Evolutionary conservation across 1,284 basidiomycete genomes (phyloP).

Genomic region (Ceratorhiza oryzae-sativae): DNA sequence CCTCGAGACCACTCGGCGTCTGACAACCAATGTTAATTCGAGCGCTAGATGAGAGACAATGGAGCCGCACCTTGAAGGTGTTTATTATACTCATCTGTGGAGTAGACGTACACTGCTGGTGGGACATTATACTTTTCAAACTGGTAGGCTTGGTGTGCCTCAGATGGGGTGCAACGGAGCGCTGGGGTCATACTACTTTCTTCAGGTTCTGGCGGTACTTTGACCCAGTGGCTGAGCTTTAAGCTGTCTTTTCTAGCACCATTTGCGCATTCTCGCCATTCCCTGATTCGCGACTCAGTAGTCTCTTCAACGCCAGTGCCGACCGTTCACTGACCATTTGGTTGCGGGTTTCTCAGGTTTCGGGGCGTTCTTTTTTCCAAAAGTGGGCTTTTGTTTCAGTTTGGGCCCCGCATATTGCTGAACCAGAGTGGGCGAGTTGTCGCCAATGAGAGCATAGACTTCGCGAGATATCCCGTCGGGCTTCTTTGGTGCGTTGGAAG

Average conservation of each 20-base stretch:
- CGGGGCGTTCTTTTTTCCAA: constrained; percentile 51
- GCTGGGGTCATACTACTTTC: constrained; percentile 54
- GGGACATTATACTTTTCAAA: constrained; percentile 84
- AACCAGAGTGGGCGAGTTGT: constrained; percentile 83
- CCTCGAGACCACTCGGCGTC: constrained; percentile 92
- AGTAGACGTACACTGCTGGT: constrained; percentile 78
- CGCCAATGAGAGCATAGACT: constrained; percentile 92
- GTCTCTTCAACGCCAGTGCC: neutral
- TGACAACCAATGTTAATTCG: constrained; percentile 45
- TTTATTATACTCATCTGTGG: constrained; percentile 88
- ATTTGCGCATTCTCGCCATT: constrained; percentile 72
- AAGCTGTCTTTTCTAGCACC: constrained; percentile 65
- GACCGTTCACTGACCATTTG: constrained; percentile 50
- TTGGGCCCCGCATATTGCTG: constrained; percentile 65
- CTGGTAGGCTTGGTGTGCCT: constrained; percentile 62
- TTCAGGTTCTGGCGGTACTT: constrained; percentile 61
- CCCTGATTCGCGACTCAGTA: constrained; percentile 61
- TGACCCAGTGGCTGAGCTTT: constrained; percentile 73
- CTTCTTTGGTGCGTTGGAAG: constrained; percentile 57
- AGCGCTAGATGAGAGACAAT: neutral
- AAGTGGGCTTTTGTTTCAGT: constrained; percentile 84
- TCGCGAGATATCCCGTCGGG: constrained; percentile 93
- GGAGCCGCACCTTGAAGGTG: constrained; percentile 71
- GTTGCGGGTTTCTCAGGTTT: constrained; percentile 24
- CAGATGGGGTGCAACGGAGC: constrained; percentile 36